Evolutionary conservation across 305 asterid genomes (phyloP).

Genomic region (Nicotiana rustica): DNA sequence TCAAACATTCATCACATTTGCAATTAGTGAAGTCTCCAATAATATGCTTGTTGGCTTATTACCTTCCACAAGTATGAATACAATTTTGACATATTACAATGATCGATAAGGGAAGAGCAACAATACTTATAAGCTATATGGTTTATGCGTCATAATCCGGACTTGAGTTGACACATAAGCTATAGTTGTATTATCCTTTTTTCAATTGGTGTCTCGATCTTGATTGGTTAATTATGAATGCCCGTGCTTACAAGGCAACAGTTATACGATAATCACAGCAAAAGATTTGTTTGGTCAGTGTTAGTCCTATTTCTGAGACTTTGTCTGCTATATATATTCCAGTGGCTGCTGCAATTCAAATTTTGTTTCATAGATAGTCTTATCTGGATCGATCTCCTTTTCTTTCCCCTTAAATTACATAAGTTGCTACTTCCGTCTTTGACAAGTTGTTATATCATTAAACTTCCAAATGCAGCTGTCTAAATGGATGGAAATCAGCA

Average conservation of each 20-base stretch:
- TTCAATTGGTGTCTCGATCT: not conserved
- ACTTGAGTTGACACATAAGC: not conserved
- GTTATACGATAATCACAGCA: not conserved
- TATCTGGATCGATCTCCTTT: not conserved
- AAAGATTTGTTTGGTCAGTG: not conserved
- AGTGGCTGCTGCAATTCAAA: slow-evolving; percentile 17
- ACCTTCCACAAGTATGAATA: not conserved
- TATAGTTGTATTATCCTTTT: not conserved
- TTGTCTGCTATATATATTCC: not conserved
- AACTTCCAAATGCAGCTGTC: slow-evolving; percentile 54
- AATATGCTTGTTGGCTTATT: not conserved
- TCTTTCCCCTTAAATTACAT: not conserved
- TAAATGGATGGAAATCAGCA: slow-evolving; percentile 67
- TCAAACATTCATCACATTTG: not conserved
- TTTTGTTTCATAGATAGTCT: slow-evolving; percentile 4
- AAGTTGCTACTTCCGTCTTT: not conserved
- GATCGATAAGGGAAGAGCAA: not conserved
- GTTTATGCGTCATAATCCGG: not conserved
- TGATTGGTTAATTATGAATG: slow-evolving; percentile 13
- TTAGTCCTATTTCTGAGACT: not conserved
- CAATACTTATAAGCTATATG: not conserved
- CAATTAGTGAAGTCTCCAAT: slow-evolving; percentile 16
- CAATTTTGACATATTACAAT: not conserved
- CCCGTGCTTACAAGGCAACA: not conserved
- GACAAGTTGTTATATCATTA: slow-evolving; percentile 4